A percentile compares a stretch with the other conserved stretches of the same genome.
phyloP scores from a whole-genome alignment of 148 eudicot genomes.

The Rhododendron vialii region DNA sequence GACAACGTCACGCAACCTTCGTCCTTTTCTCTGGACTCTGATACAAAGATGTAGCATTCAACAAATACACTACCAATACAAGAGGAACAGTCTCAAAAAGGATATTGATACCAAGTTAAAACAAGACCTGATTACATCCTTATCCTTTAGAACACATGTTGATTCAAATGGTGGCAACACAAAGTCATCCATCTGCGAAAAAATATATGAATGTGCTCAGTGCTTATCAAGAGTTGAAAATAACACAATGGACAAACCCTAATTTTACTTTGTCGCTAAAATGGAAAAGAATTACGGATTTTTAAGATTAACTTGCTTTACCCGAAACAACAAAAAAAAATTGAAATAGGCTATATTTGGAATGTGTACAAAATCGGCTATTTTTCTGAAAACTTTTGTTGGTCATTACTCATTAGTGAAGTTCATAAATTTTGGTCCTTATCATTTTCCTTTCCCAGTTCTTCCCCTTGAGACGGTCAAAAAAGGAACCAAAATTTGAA shows the following conservation, averaged over 20 bases:
- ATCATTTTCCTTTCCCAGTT: neutral
- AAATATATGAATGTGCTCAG: neutral
- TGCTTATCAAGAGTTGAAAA: neutral
- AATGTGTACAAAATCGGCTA: neutral
- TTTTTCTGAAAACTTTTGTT: neutral
- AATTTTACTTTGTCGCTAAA: neutral
- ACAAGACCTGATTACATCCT: constrained; percentile 69
- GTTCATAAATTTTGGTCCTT: neutral
- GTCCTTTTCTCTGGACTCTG: constrained; percentile 61
- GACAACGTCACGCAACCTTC: constrained; percentile 9
- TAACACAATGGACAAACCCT: neutral
- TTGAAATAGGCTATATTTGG: neutral
- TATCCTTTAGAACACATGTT: constrained; percentile 61
- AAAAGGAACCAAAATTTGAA: neutral
- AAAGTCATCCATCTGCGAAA: constrained; percentile 80
- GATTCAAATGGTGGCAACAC: constrained; percentile 83
- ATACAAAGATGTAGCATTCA: constrained; percentile 4
- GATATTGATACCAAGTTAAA: neutral
- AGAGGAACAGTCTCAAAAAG: neutral
- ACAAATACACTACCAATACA: neutral
- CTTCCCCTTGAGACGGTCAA: neutral
- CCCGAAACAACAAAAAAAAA: neutral
- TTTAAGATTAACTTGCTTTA: neutral
- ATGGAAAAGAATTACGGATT: neutral
- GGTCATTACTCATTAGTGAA: neutral